A percentile compares a stretch with the other conserved stretches of the same genome.
phyloP scores from a whole-genome alignment of 1,139 yeast genomes.

The Candida freyschussii region DNA sequence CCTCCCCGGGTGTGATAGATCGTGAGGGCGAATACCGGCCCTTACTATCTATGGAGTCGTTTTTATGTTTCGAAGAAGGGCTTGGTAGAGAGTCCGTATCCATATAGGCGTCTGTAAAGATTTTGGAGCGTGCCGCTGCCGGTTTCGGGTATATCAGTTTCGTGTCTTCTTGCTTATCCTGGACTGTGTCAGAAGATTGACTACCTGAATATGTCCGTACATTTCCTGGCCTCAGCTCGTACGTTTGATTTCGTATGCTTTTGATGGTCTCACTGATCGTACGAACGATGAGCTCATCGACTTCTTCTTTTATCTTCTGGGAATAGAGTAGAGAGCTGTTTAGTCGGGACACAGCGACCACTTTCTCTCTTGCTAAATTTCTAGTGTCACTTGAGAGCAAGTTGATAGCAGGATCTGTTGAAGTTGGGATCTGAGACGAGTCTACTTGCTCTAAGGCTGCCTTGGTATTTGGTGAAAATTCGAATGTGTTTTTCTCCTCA shows the following conservation, averaged over 20 bases:
- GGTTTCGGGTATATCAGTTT: constrained; percentile 21
- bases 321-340: constrained; percentile 75
- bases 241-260: constrained; percentile 24
- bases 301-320: constrained; percentile 77
- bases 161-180: constrained; percentile 1
- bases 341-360: constrained; percentile 69
- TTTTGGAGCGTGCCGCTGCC: constrained; percentile 26
- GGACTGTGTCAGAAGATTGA: constrained; percentile 1
- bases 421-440: constrained; percentile 50
- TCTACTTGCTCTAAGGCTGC: constrained; percentile 54
- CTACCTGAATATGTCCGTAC: constrained; percentile 4
- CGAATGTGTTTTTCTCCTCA: constrained; percentile 23
- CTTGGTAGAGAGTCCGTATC: constrained; percentile 32
- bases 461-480: constrained; percentile 71
- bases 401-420: constrained; percentile 61
- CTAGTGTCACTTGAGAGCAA: constrained; percentile 67
- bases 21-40: constrained; percentile 32
- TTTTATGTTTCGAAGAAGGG: constrained; percentile 9
- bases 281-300: constrained; percentile 64
- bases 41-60: constrained; percentile 11
- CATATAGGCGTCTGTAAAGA: constrained; percentile 39
- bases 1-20: constrained; percentile 36
- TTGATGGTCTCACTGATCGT: constrained; percentile 58
- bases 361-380: constrained; percentile 55
- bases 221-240: constrained; percentile 11